Evolutionary conservation across 352 stramenopile species (phyloP).

Genomic region (Pythium biforme): DNA sequence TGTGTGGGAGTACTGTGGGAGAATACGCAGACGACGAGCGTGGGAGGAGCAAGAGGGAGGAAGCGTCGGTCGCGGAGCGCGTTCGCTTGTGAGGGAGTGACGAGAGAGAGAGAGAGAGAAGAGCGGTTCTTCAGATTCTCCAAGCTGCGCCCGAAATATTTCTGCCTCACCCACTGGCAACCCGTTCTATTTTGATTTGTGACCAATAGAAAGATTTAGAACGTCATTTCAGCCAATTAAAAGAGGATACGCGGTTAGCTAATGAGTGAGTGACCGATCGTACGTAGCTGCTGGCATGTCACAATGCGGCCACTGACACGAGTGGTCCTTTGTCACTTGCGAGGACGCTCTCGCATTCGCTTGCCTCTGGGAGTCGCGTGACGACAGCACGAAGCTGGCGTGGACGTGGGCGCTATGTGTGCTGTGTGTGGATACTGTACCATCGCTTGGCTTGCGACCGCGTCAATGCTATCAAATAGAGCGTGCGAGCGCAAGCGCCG

Average conservation of each 20-base stretch:
- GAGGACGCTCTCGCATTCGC: too few relatives aligned
- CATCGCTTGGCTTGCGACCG: too few relatives aligned
- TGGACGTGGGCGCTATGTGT: too few relatives aligned
- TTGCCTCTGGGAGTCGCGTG: too few relatives aligned
- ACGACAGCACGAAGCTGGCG: too few relatives aligned
- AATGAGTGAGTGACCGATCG: slow-evolving; percentile 25
- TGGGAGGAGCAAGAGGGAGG: slow-evolving; percentile 1
- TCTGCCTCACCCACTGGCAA: slow-evolving; percentile 1
- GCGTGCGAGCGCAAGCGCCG: too few relatives aligned
- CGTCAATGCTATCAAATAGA: too few relatives aligned
- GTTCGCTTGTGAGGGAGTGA: slow-evolving; percentile 1
- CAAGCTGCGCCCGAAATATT: slow-evolving; percentile 19
- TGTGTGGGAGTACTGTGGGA: neutral
- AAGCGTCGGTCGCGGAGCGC: slow-evolving; percentile 2
- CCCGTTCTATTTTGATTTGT: slow-evolving; percentile 5
- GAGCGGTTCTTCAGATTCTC: neutral
- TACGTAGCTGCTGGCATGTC: slow-evolving; percentile 16
- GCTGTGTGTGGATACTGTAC: too few relatives aligned
- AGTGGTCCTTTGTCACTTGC: too few relatives aligned
- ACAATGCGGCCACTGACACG: slow-evolving; percentile 12
- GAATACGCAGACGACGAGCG: neutral
- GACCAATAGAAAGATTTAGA: neutral
- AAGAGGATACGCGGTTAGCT: slow-evolving; percentile 18
- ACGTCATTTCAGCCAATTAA: slow-evolving; percentile 11
- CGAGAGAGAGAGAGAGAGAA: neutral